Percentiles rank a stretch among this genome's conserved stretches.
Evolutionary conservation across 2,329 filamentous ascomycete species (phyloP).

Genomic region (Penicillium vulpinum): DNA sequence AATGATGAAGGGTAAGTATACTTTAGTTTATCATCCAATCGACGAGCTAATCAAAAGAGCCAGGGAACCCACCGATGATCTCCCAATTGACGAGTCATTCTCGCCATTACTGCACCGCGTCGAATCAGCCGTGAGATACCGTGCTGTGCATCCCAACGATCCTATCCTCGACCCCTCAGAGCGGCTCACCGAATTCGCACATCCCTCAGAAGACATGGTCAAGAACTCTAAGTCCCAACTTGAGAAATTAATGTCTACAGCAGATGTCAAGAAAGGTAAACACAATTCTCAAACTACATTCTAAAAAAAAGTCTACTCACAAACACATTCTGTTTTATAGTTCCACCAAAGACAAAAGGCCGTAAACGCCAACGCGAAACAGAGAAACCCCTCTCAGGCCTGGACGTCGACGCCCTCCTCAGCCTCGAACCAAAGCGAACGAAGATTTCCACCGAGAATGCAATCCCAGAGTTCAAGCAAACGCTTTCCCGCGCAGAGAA

Average conservation of each 20-base stretch:
- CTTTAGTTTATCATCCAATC: background rate
- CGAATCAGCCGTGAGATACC: constrained; percentile 78
- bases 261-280: constrained; percentile 78
- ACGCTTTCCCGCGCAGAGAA: constrained; percentile 63
- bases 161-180: constrained; percentile 63
- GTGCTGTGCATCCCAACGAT: constrained; percentile 72
- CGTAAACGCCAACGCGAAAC: constrained; percentile 66
- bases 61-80: constrained; percentile 64
- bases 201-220: constrained; percentile 68
- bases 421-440: constrained; percentile 52
- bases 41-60: constrained; percentile 9
- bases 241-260: constrained; percentile 64
- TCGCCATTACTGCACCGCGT: constrained; percentile 86
- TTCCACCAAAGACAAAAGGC: constrained; percentile 76
- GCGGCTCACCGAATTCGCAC: constrained; percentile 69
- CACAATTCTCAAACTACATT: background rate
- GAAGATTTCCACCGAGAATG: constrained; percentile 67
- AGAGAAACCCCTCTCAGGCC: constrained; percentile 81
- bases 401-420: constrained; percentile 83
- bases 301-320: constrained; percentile 10
- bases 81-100: constrained; percentile 76
- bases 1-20: constrained; percentile 70
- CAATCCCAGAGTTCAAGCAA: constrained; percentile 89
- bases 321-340: constrained; percentile 45
- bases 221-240: constrained; percentile 59